These are phyloP conservation scores for Starmerella floris DNA, from an alignment of 805 yeast species.

Conservation along the genomic window DNA sequence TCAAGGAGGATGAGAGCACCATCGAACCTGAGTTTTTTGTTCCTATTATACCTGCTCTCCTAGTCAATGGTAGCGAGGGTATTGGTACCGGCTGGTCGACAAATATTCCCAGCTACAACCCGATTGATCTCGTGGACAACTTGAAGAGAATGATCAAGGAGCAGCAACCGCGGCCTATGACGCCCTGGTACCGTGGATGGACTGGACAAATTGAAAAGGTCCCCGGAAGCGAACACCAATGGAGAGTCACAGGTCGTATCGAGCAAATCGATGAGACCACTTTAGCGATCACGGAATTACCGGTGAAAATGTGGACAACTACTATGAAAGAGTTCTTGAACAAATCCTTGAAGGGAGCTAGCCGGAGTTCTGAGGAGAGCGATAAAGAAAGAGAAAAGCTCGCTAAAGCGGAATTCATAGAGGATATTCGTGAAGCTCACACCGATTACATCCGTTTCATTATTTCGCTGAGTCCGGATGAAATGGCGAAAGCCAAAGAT, in stretches of 20 bases:
- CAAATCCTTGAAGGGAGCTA: constrained; percentile 38
- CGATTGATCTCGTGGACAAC: constrained; percentile 65
- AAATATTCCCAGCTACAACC: constrained; percentile 79
- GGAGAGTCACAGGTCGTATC: constrained; percentile 63
- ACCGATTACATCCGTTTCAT: constrained; percentile 60
- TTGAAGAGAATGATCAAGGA: constrained; percentile 59
- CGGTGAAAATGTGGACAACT: constrained; percentile 85
- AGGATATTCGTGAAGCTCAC: constrained; percentile 91
- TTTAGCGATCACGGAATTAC: constrained; percentile 81
- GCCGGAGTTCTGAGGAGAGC: constrained; percentile 41
- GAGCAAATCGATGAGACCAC: constrained; percentile 69
- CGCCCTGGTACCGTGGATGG: constrained; percentile 96
- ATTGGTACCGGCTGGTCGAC: constrained; percentile 99
- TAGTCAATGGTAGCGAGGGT: constrained; percentile 94
- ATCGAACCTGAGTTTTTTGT: constrained; percentile 94
- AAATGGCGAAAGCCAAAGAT: constrained; percentile 64
- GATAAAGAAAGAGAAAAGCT: constrained; percentile 23
- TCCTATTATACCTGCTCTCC: constrained; percentile 88
- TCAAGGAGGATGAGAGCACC: constrained; percentile 83
- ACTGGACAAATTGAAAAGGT: constrained; percentile 60
- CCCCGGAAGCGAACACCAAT: constrained; percentile 42
- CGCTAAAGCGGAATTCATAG: constrained; percentile 58
- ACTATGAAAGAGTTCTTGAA: constrained; percentile 75
- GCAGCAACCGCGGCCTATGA: constrained; percentile 56
- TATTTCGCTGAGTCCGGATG: constrained; percentile 58